These are phyloP conservation scores for Begonia loranthoides DNA, from an alignment of 306 rosid genomes.

Conservation along the genomic window DNA sequence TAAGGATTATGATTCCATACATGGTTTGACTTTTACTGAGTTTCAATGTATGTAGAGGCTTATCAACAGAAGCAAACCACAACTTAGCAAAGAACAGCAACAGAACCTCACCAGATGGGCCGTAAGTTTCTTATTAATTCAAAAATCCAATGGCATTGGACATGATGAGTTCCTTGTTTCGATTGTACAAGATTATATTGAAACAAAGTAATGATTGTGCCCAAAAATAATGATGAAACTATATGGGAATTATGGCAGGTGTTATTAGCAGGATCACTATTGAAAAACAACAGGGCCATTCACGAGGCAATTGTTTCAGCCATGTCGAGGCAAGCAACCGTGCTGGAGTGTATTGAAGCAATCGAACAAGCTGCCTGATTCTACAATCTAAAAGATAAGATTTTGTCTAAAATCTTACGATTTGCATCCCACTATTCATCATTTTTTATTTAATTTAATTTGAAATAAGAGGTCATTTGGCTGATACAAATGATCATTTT, in stretches of 20 bases:
- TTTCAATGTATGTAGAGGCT: constrained; percentile 36
- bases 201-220: too few species aligned
- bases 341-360: constrained; percentile 67
- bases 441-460: not conserved
- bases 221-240: too few species aligned
- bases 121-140: constrained; percentile 33
- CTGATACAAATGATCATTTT: not conserved
- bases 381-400: not conserved
- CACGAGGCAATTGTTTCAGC: constrained; percentile 59
- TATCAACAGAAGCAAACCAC: constrained; percentile 86
- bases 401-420: not conserved
- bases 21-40: too few species aligned
- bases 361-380: constrained; percentile 52
- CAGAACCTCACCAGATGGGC: constrained; percentile 99
- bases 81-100: constrained; percentile 78
- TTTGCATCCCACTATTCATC: not conserved
- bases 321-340: constrained; percentile 57
- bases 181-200: not conserved
- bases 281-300: constrained; percentile 55
- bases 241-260: constrained; percentile 28
- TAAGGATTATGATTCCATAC: too few species aligned
- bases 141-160: not conserved
- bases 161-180: not conserved
- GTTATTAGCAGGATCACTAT: constrained; percentile 64
- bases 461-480: not conserved